Conservation (phyloP, 805 yeast genomes). For the Vanderwaltozyma yarrowii region DNA sequence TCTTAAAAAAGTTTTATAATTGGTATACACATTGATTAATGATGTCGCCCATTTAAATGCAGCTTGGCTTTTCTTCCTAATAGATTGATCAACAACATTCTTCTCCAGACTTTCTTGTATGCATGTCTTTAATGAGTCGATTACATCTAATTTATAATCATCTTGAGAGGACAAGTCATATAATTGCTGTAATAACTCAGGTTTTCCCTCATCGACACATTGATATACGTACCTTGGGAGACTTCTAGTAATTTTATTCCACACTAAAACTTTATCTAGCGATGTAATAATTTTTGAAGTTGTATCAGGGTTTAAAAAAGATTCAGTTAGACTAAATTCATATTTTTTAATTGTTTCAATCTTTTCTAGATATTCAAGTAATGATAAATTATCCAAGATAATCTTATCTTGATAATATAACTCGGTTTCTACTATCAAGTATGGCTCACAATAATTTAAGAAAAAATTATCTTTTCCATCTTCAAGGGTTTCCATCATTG, state of each 20-base stretch:
- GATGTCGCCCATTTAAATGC: slow-evolving; percentile 64
- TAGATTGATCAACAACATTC: slow-evolving; percentile 7
- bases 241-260: slow-evolving; percentile 9
- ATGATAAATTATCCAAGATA: slow-evolving; percentile 35
- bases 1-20: slow-evolving; percentile 39
- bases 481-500: slow-evolving; percentile 64
- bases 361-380: slow-evolving; percentile 45
- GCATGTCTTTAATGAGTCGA: slow-evolving; percentile 9
- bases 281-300: slow-evolving; percentile 12
- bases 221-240: slow-evolving; percentile 6
- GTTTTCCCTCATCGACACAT: slow-evolving; percentile 7
- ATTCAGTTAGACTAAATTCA: slow-evolving; percentile 38
- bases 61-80: slow-evolving; percentile 33
- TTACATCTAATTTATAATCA: slow-evolving; percentile 7
- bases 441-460: slow-evolving; percentile 55
- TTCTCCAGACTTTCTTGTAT: slow-evolving; percentile 11
- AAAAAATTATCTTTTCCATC: slow-evolving; percentile 50
- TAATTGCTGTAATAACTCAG: slow-evolving; percentile 9
- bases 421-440: slow-evolving; percentile 43
- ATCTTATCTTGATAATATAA: slow-evolving; percentile 44
- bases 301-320: slow-evolving; percentile 18
- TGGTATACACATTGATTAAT: slow-evolving; percentile 41
- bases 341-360: slow-evolving; percentile 45
- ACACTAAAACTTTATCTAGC: slow-evolving; percentile 16
- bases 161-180: slow-evolving; percentile 10